phyloP scores from a whole-genome alignment of 2,329 filamentous ascomycete species.

The Colletotrichum godetiae region DNA sequence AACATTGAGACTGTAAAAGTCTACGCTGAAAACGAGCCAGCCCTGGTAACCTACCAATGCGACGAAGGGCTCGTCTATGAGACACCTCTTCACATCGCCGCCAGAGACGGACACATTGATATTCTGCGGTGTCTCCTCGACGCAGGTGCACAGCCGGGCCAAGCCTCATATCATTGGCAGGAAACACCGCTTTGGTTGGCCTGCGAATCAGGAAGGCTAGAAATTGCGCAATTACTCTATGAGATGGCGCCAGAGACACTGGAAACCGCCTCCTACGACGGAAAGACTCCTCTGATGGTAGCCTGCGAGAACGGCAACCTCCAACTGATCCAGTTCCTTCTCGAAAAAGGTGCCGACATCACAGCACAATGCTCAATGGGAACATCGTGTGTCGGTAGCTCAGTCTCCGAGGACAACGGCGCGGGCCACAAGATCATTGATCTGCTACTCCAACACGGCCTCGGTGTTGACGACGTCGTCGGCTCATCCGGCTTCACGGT shows the following conservation, averaged over 20 bases:
- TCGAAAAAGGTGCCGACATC: slow-evolving; percentile 38
- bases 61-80: slow-evolving; percentile 29
- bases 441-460: slow-evolving; percentile 35
- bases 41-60: slow-evolving; percentile 36
- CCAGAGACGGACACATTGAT: slow-evolving; percentile 19
- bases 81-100: slow-evolving; percentile 37
- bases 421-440: slow-evolving; percentile 31
- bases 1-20: slow-evolving; percentile 34
- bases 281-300: slow-evolving; percentile 35
- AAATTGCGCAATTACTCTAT: slow-evolving; percentile 36
- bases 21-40: slow-evolving; percentile 37
- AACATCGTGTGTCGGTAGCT: slow-evolving; percentile 29
- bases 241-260: slow-evolving; percentile 37
- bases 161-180: slow-evolving; percentile 21
- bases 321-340: slow-evolving; percentile 33
- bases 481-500: slow-evolving; percentile 32
- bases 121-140: slow-evolving; percentile 37
- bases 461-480: slow-evolving; percentile 37
- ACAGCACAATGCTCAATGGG: slow-evolving; percentile 1
- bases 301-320: slow-evolving; percentile 34
- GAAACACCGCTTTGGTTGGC: slow-evolving; percentile 38
- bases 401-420: slow-evolving; percentile 17
- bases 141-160: slow-evolving; percentile 35
- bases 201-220: slow-evolving; percentile 27
- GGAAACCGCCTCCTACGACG: slow-evolving; percentile 24